Base-by-base conservation (phyloP, 164 flowering plant genomes). In the Tetracentron sinense region DNA sequence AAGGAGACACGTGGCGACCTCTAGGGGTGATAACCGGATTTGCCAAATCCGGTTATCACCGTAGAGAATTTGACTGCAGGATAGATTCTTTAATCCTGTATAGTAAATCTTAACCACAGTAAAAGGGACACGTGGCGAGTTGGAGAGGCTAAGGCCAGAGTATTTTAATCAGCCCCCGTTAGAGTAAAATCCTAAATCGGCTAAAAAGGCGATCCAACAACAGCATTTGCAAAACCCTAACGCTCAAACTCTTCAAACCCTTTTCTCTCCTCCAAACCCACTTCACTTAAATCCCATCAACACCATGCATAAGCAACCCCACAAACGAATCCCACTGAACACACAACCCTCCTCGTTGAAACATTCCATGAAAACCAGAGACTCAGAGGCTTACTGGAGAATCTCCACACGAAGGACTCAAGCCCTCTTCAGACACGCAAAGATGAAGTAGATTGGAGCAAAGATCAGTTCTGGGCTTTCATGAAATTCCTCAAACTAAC, bases 391-490 rank as follows among this genome's bases (percentile, higher is more conserved):
- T 69, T 85, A 60, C 59, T 81, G 22, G 65, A 60, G 3, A 72
- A 73, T 73, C 78, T 85, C 64, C 28, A 42, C 16, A 47, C 38
- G 30, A 59, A 56, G n/a, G 64, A 38, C 14, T 70, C 78, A 0
- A 72, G 61, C 72, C 81, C 86, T 63, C 26, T 78, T 42, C 75
- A 60, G 48, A 46, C 80, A 35, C 82, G 82, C 56, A 50, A 56
- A 35, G 76, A 80, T 6, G 84, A 80, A 44, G 90, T 83, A 21
- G 85, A 85, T 69, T 85, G 86, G 90, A 74, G 49, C 72, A 63
- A 75, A 48, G 76, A 78, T 8, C 72, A 69, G 53, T 83, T 85
- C 71, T 85, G 90, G 90, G 74, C 76, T 30, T 85, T 75, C 20
- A 50, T 79, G 31, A 71, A 58, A 51, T 82, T 77, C 62, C 88